Evolutionary conservation across 164 flowering plant species (phyloP).

Genomic region (Magnolia officinalis): DNA sequence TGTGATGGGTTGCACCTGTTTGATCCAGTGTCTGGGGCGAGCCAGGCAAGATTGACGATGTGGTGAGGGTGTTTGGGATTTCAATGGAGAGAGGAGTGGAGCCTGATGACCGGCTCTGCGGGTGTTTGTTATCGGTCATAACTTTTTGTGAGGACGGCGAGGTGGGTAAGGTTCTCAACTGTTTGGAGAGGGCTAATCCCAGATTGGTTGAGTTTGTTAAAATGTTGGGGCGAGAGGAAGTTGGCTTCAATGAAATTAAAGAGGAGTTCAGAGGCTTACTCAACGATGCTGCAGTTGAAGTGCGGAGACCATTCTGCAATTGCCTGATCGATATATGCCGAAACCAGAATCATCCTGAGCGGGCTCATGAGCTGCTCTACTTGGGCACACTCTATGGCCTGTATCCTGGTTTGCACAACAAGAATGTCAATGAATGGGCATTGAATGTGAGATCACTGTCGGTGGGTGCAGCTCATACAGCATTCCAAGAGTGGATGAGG

Average conservation of each 20-base stretch:
- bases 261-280: constrained; percentile 60
- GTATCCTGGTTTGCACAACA: constrained; percentile 76
- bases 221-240: constrained; percentile 34
- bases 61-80: constrained; percentile 54
- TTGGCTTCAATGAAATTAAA: constrained; percentile 44
- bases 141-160: constrained; percentile 56
- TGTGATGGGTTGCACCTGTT: constrained; percentile 89
- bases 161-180: constrained; percentile 47
- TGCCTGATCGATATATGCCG: constrained; percentile 87
- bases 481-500: constrained; percentile 90
- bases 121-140: constrained; percentile 76
- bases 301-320: constrained; percentile 83
- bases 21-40: constrained; percentile 82
- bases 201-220: constrained; percentile 51
- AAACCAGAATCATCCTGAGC: constrained; percentile 41
- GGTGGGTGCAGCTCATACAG: constrained; percentile 89
- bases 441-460: constrained; percentile 76
- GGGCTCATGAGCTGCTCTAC: constrained; percentile 82
- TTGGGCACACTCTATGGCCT: constrained; percentile 71
- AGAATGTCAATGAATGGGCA: constrained; percentile 66
- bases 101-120: constrained; percentile 85
- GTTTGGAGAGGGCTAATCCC: constrained; percentile 60
- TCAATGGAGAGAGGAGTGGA: constrained; percentile 48
- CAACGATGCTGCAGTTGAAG: constrained; percentile 47
- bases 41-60: constrained; percentile 64